phyloP scores from a whole-genome alignment of 441 rosid species.

The Populus hybrid region DNA sequence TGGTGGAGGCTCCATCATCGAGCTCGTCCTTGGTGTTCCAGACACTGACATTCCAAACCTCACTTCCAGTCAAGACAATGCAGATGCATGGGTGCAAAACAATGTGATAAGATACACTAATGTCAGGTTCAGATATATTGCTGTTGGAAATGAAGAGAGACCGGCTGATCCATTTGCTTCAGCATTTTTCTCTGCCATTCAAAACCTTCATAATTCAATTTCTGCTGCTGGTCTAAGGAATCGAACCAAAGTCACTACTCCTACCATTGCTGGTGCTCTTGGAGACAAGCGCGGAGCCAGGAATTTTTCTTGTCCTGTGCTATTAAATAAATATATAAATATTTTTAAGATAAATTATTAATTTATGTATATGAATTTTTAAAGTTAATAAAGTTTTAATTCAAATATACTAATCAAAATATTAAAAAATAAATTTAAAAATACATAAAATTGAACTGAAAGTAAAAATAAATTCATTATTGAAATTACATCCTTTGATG shows the following conservation, averaged over 20 bases:
- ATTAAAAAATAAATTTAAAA: too few species aligned
- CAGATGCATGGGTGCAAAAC: slow-evolving; percentile 39
- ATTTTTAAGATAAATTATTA: too few species aligned
- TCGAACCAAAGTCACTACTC: slow-evolving; percentile 39
- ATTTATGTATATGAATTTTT: too few species aligned
- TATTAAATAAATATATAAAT: too few species aligned
- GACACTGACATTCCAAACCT: slow-evolving; percentile 21
- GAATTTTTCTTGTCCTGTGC: too few species aligned
- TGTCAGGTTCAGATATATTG: slow-evolving; percentile 43
- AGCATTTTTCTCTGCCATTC: slow-evolving; percentile 30
- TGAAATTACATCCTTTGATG: too few species aligned
- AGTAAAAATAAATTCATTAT: too few species aligned
- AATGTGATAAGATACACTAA: slow-evolving; percentile 30
- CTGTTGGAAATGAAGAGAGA: slow-evolving; percentile 46
- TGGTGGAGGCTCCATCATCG: slow-evolving; percentile 40
- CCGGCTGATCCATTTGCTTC: slow-evolving; percentile 16
- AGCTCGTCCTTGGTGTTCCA: slow-evolving; percentile 46
- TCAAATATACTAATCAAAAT: too few species aligned
- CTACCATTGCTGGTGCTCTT: slow-evolving; percentile 23
- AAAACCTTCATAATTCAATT: slow-evolving; percentile 23
- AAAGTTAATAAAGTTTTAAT: too few species aligned
- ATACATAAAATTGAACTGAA: too few species aligned
- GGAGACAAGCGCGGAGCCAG: too few species aligned
- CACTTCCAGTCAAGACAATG: slow-evolving; percentile 37
- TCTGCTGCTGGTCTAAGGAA: slow-evolving; percentile 15